Evolutionary conservation across 306 rosid species (phyloP), one percentile per base, ranked within the genome.

Genomic region (Vigna reflexopilosa): DNA sequence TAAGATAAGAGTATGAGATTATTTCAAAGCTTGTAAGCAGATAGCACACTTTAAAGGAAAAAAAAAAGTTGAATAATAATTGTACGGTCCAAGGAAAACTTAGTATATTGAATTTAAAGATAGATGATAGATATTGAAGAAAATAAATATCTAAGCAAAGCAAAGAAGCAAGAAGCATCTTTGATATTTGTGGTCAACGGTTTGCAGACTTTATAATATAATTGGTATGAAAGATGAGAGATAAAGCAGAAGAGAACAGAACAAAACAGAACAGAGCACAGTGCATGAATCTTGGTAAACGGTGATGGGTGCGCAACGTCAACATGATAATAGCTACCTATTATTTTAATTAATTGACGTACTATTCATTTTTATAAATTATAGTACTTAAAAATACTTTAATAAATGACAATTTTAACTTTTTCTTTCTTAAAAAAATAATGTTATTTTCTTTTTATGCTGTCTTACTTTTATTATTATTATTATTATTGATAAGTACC

Each of bases 141-240:
- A 45, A 45, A 12, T 7, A 69, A 78, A 78, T 78, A 58, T 78
- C 70, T 17, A 57, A 57, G 50, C 45, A 40, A 42, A 42, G 13
- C 12, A 42, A 42, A 34, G 6, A 42, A 9, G 47, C 36, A 50
- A 50, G 74, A 62, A 50, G 74, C 32, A 64, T 72, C 40, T 30
- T 64, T 65, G 42, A 54, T 54, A 73, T 55, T 66, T 57, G 16
- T 44, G 78, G 78, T 85, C 86, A 81, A 87, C 85, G 77, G 72
- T 24, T 16, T 77, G 54, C 73, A 80, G 38, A 55, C 11, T 32
- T 55, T 49, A 72, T 10, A 16, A 26, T 45, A 70, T 11, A 17
- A 28, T 47, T 40, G 64, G 10, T 30, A 1, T 15, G 20, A 11
- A 36, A 1, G 8, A 22, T 54, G 54, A 17, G 77, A 73, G 42